A percentile compares a stretch with the other conserved stretches of the same genome.
Evolutionary conservation across 2,329 filamentous ascomycete species (phyloP).

Genomic region (Diaporthe velutina): DNA sequence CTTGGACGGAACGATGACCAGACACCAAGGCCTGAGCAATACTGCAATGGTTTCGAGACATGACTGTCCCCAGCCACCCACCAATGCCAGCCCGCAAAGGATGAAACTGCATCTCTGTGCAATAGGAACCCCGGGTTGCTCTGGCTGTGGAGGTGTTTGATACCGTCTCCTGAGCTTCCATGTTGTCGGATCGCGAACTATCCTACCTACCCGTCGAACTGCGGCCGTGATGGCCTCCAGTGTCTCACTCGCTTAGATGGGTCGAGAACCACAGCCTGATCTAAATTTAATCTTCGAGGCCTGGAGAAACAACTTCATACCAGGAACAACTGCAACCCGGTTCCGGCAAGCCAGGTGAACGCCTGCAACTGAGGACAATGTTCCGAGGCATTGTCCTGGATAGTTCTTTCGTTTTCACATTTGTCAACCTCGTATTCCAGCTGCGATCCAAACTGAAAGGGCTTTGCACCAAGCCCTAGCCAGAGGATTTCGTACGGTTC

Average conservation of each 20-base stretch:
- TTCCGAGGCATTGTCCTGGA: background rate
- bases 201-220: background rate
- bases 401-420: background rate
- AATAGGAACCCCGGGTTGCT: background rate
- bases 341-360: background rate
- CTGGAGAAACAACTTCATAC: background rate
- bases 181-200: constrained; percentile 3
- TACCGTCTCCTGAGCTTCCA: constrained; percentile 18
- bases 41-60: constrained; percentile 23
- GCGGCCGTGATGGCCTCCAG: background rate
- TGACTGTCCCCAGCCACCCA: constrained; percentile 11
- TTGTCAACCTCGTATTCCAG: background rate
- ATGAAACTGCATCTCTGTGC: background rate
- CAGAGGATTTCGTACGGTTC: too few species aligned
- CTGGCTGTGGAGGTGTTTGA: background rate
- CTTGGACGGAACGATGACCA: constrained; percentile 21
- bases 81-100: background rate
- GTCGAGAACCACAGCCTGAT: background rate
- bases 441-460: background rate
- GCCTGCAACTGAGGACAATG: background rate
- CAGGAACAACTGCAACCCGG: background rate
- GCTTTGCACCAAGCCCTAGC: background rate
- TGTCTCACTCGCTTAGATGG: background rate
- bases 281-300: background rate
- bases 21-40: background rate